These are phyloP conservation scores for Lachancea fermentati DNA, from an alignment of 805 yeast genomes.

Conservation along the genomic window DNA sequence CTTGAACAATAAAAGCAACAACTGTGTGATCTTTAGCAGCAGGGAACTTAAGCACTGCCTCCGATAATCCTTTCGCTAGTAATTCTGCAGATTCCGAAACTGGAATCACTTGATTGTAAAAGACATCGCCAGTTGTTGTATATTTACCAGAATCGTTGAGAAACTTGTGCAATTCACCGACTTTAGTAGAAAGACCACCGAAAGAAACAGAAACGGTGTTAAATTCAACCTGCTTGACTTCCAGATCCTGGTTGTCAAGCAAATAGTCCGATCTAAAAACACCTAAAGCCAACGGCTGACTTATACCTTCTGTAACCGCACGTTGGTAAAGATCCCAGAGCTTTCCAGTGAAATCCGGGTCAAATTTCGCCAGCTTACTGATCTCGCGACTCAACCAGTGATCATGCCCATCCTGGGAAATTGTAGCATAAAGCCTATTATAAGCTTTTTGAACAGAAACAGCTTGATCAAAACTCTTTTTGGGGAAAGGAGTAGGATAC, in stretches of 20 bases:
- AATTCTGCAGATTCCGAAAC: slow-evolving; percentile 57
- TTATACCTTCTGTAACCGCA: slow-evolving; percentile 44
- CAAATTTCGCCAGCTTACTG: slow-evolving; percentile 50
- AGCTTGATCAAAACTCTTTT: slow-evolving; percentile 59
- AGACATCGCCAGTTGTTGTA: slow-evolving; percentile 34
- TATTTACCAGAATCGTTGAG: slow-evolving; percentile 58
- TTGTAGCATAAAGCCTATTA: slow-evolving; percentile 68
- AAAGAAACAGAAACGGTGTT: slow-evolving; percentile 94
- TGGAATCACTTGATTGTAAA: slow-evolving; percentile 48
- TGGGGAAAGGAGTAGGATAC: slow-evolving; percentile 86
- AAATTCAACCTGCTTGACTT: slow-evolving; percentile 90
- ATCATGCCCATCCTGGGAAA: slow-evolving; percentile 47
- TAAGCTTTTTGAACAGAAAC: slow-evolving; percentile 57
- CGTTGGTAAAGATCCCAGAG: slow-evolving; percentile 54
- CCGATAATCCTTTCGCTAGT: slow-evolving; percentile 64
- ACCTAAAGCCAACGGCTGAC: slow-evolving; percentile 71
- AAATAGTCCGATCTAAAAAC: slow-evolving; percentile 88
- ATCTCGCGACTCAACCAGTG: slow-evolving; percentile 61
- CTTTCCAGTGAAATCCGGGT: slow-evolving; percentile 75
- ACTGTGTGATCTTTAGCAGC: slow-evolving; percentile 29
- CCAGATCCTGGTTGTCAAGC: slow-evolving; percentile 42
- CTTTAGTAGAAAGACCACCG: slow-evolving; percentile 82
- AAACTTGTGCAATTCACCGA: slow-evolving; percentile 67
- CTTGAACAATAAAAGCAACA: slow-evolving; percentile 76
- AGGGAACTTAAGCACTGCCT: slow-evolving; percentile 55